Base-by-base conservation (phyloP, 768 basidiomycete genomes). In the Pulveroboletus sp. region DNA sequence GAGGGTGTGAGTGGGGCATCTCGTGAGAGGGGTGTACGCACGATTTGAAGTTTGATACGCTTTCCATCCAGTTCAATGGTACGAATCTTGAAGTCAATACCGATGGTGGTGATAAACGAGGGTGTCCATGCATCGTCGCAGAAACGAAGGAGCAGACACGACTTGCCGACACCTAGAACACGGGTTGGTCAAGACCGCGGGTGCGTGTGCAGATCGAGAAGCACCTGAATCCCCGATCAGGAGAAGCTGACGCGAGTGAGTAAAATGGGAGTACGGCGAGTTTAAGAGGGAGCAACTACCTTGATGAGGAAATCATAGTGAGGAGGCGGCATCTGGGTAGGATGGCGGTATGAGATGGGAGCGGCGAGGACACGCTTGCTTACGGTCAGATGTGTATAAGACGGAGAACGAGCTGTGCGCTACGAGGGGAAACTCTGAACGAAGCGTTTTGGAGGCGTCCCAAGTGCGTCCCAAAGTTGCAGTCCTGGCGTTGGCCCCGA, bases 121-220 rank as follows among this genome's bases (percentile, higher is more conserved):
- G 94, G 94, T 31, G 96, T 98, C 93, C 94, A 99, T 56, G 94
- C 90, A 72, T 99, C 96, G 76, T 98, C 96, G 68, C 93, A 97
- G 82, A 99, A 99, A 57, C 93, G 87, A 54, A 93, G 80, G 46
- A 93, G 77, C n/a, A 93, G 78, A 73, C 90, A 93, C 26, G 94
- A 98, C 78, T 99, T 94, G 56, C 95, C 93, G 61, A 96, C 94
- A 72, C 93, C 93, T 85, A 59, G 45, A 28, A 41, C 42, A 46
- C 47, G 47, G 15, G 21, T 59, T 31, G 36, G 64, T 70, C 1
- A 42, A 48, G 33, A 39, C 10, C 3, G 6, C 15, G 11, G 21
- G 8, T 1, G 28, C 30, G 42, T 6, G 1, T 42, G 46, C 18
- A 35, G 41, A 30, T 44, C 28, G 32, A 24, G 27, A 45, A 39